Conservation (phyloP, 768 basidiomycete genomes). For the Suillus weaverae region DNA sequence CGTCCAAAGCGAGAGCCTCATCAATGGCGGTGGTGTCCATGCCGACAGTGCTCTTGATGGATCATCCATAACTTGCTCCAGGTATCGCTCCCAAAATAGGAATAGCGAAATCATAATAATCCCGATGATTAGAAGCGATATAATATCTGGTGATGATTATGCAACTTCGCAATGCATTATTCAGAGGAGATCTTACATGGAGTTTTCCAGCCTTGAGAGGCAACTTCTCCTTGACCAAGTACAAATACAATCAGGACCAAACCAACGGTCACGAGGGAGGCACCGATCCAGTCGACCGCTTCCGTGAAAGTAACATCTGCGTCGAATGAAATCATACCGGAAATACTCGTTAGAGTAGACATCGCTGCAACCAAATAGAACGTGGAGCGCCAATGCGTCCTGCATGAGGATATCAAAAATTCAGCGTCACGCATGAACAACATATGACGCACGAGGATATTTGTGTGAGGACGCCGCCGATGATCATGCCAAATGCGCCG, state of each 20-base stretch:
- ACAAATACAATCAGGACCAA: constrained; percentile 73
- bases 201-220: constrained; percentile 60
- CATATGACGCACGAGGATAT: constrained; percentile 34
- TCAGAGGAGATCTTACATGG: constrained; percentile 39
- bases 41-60: constrained; percentile 22
- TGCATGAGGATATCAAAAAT: constrained; percentile 9
- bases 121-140: constrained; percentile 64
- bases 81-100: constrained; percentile 62
- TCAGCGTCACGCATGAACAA: not conserved
- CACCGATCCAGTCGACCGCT: constrained; percentile 76
- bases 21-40: constrained; percentile 57
- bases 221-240: constrained; percentile 65
- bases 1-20: constrained; percentile 62
- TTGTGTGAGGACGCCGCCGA: constrained; percentile 76
- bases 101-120: constrained; percentile 57
- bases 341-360: constrained; percentile 49
- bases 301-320: constrained; percentile 45
- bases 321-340: constrained; percentile 61
- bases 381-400: constrained; percentile 63
- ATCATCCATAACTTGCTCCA: constrained; percentile 41
- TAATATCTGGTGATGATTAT: constrained; percentile 54
- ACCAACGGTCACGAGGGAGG: constrained; percentile 60
- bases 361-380: constrained; percentile 64
- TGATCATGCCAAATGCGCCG: constrained; percentile 62
- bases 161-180: constrained; percentile 18